phyloP scores from a whole-genome alignment of 148 eudicot species.

The Rhododendron griersonianum region DNA sequence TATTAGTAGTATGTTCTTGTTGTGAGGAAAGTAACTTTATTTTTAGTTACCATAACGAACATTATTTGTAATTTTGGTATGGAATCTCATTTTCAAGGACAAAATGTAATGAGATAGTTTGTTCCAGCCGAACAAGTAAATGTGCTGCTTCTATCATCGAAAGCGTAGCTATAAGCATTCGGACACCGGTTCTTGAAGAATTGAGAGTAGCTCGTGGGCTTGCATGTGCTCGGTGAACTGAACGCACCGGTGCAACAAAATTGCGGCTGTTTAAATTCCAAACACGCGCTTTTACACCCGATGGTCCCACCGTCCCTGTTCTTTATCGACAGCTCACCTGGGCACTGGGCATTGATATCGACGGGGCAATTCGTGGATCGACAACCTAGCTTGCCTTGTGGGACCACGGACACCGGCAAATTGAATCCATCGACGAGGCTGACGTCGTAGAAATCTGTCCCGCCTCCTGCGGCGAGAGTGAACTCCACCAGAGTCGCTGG shows the following conservation, averaged over 20 bases:
- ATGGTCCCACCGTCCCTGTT: not conserved
- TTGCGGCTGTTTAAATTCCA: slow-evolving; percentile 5
- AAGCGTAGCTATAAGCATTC: slow-evolving; percentile 8
- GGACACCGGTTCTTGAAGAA: slow-evolving; percentile 2
- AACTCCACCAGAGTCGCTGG: not conserved
- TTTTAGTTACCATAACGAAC: not conserved
- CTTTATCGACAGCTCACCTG: not conserved
- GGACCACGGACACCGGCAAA: not conserved
- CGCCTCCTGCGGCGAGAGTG: not conserved
- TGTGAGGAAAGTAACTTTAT: not conserved
- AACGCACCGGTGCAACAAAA: not conserved
- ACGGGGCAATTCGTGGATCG: not conserved
- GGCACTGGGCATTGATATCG: slow-evolving; percentile 12
- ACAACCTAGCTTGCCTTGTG: not conserved
- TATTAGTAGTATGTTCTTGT: too few relatives aligned
- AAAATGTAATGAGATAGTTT: slow-evolving; percentile 6
- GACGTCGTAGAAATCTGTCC: slow-evolving; percentile 3
- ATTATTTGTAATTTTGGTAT: not conserved
- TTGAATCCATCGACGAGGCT: slow-evolving; percentile 15
- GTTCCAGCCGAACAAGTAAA: not conserved
- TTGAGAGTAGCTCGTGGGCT: not conserved
- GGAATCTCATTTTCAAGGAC: not conserved
- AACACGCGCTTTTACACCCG: slow-evolving; percentile 16
- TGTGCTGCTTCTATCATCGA: not conserved
- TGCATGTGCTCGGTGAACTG: not conserved